Conservation (phyloP, 73 alveolate species). For the Paramecium primaurelia region DNA sequence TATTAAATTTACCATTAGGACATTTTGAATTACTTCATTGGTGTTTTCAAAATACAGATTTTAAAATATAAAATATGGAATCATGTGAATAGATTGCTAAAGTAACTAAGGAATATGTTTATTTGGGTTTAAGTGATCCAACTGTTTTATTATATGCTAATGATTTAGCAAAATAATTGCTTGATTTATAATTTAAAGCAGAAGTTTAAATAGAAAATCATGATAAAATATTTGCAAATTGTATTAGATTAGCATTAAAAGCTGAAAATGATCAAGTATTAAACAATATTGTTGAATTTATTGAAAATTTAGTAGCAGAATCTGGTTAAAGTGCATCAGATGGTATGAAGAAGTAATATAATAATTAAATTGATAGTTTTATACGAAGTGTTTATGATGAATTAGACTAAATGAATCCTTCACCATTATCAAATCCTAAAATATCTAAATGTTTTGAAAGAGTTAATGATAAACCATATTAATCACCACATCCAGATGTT, state of each 20-base stretch:
- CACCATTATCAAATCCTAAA: not conserved
- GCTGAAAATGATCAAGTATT: not conserved
- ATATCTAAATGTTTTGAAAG: not conserved
- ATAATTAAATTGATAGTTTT: not conserved
- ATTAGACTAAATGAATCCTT: not conserved
- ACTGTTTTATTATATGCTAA: not conserved
- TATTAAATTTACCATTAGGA: slow-evolving; percentile 1
- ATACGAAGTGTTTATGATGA: not conserved
- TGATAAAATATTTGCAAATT: slow-evolving; percentile 6
- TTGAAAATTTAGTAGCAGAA: not conserved
- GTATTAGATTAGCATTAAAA: not conserved
- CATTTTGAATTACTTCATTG: slow-evolving; percentile 44
- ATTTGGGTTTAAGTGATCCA: slow-evolving; percentile 41
- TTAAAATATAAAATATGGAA: slow-evolving; percentile 52
- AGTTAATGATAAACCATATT: not conserved
- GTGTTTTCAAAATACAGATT: slow-evolving; percentile 51
- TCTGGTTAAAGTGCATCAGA: slow-evolving; percentile 2
- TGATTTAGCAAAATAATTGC: not conserved
- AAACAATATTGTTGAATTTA: not conserved
- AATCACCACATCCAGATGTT: not conserved
- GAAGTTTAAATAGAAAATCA: slow-evolving; percentile 43
- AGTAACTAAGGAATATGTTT: slow-evolving; percentile 42
- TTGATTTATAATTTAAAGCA: slow-evolving; percentile 37
- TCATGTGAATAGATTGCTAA: slow-evolving; percentile 55
- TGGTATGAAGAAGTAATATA: not conserved